Evolutionary conservation across 2,329 filamentous ascomycete species (phyloP), one percentile per base, ranked within the genome.

Genomic region (Claviceps quebecensis): DNA sequence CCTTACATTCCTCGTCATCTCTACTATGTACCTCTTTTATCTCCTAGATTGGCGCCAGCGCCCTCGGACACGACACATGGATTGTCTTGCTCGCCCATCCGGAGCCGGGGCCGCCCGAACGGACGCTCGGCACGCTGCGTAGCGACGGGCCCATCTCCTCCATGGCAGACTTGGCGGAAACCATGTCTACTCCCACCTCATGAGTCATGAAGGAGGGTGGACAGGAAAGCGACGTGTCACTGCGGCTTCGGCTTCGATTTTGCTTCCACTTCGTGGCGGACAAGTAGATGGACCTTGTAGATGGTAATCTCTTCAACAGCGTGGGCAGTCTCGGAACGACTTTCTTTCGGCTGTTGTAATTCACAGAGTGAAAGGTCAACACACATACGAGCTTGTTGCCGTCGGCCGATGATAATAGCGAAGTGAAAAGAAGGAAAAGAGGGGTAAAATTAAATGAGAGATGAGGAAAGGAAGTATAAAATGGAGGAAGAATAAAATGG

Each of bases 91-190:
- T 45, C 9, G 39, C 50, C 45, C 45, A 52, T 34, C 39, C 38
- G 19, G 45, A 47, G 2, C 45, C 45, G 17, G 45, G 46, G 8
- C 50, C 46, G n/a, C 40, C 45, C 5, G 40, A 44, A 2, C 17
- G 45, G 34, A 52, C 22, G n/a, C 50, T 52, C 34, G 50, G 50
- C 38, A 47, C 46, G 29, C 50, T 48, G 6, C 39, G 14, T 3
- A 52, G 40, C 17, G 22, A 38, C 13, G 50, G 50, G 11, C 45
- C 45, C n/a, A 29, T 22, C 40, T 38, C 29, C 40, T 14, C 17
- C 14, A 13, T 41, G 1, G 16, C 8, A 36, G n/a, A 11, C 8
- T 6, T 45, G n/a, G 44, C 9, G 9, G 44, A 2, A 8, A 16
- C 2, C 6, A 4, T 9, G 5, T n/a, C 34, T n/a, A 19, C 17